phyloP scores from a whole-genome alignment of 2,329 filamentous ascomycete genomes.

The Dothiorella sarmentorum region DNA sequence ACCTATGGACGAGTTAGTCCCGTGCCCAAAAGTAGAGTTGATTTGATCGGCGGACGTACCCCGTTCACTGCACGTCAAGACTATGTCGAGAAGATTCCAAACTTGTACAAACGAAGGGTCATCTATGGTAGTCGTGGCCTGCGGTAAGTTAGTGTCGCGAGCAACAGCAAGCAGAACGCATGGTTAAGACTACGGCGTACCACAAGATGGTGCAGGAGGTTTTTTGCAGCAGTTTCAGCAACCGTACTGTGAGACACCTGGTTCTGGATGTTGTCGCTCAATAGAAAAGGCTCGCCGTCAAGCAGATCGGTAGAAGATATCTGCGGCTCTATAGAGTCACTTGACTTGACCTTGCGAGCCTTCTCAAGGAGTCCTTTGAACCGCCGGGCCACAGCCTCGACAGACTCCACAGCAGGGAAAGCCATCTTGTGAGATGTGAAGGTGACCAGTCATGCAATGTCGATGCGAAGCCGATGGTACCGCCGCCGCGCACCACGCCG shows the following conservation, averaged over 20 bases:
- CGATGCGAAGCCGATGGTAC: too few relatives aligned
- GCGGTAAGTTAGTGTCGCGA: neutral
- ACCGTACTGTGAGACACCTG: slow-evolving; percentile 60
- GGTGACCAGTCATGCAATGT: neutral
- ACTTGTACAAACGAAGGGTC: slow-evolving; percentile 75
- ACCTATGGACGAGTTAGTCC: slow-evolving; percentile 31
- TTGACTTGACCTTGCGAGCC: slow-evolving; percentile 40
- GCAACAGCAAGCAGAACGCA: neutral
- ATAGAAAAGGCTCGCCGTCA: slow-evolving; percentile 28
- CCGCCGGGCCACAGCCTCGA: slow-evolving; percentile 29
- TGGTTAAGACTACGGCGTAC: slow-evolving; percentile 50
- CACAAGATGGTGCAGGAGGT: slow-evolving; percentile 74
- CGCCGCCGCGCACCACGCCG: neutral
- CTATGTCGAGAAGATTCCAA: slow-evolving; percentile 90
- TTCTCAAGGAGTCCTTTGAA: slow-evolving; percentile 40
- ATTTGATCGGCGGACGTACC: slow-evolving; percentile 51
- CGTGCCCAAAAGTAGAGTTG: neutral
- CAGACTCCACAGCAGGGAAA: slow-evolving; percentile 25
- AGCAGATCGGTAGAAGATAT: slow-evolving; percentile 41
- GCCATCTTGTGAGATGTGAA: slow-evolving; percentile 26
- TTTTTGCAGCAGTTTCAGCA: slow-evolving; percentile 79
- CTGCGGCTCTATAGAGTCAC: slow-evolving; percentile 43
- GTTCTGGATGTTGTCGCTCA: slow-evolving; percentile 21
- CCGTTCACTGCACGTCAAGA: slow-evolving; percentile 83
- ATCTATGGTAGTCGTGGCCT: slow-evolving; percentile 74